Evolutionary conservation across 768 basidiomycete genomes (phyloP).

Genomic region (Chiua virens): DNA sequence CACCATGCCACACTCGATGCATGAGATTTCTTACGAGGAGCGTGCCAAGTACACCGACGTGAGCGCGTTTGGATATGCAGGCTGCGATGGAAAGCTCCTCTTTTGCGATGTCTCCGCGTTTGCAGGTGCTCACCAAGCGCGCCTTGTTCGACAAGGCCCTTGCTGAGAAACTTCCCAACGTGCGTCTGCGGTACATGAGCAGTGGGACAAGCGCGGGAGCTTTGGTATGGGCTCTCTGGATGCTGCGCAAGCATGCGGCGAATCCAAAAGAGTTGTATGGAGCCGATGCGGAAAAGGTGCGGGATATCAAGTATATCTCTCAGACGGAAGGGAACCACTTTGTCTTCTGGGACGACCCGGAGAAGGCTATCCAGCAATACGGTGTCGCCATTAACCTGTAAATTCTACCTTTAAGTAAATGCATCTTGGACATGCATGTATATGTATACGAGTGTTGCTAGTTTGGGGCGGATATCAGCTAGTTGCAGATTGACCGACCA

Average conservation of each 20-base stretch:
- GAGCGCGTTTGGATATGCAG: not conserved
- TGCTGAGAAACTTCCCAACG: slow-evolving; percentile 3
- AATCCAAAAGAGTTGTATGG: slow-evolving; percentile 9
- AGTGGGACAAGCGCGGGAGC: slow-evolving; percentile 10
- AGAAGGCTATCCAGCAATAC: slow-evolving; percentile 23
- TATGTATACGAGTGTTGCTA: no score
- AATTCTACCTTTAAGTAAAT: no score
- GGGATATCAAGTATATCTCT: slow-evolving; percentile 14
- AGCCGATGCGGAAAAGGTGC: slow-evolving; percentile 17
- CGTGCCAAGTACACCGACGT: slow-evolving; percentile 11
- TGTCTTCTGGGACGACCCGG: slow-evolving; percentile 24
- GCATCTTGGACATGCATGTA: no score
- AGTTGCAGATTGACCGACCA: no score
- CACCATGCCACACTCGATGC: slow-evolving; percentile 7
- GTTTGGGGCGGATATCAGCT: no score
- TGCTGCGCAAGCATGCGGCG: slow-evolving; percentile 7
- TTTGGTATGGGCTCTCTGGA: slow-evolving; percentile 13
- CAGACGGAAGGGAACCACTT: slow-evolving; percentile 25
- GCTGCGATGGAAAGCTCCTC: slow-evolving; percentile 15
- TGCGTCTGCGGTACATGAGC: slow-evolving; percentile 21
- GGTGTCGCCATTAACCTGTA: slow-evolving; percentile 7
- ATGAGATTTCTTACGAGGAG: slow-evolving; percentile 11
- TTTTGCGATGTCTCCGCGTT: slow-evolving; percentile 10
- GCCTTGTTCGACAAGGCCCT: slow-evolving; percentile 17
- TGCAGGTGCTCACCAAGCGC: slow-evolving; percentile 6